phyloP scores from a whole-genome alignment of 1,284 basidiomycete species.

The Microstroma glucosiphilum region DNA sequence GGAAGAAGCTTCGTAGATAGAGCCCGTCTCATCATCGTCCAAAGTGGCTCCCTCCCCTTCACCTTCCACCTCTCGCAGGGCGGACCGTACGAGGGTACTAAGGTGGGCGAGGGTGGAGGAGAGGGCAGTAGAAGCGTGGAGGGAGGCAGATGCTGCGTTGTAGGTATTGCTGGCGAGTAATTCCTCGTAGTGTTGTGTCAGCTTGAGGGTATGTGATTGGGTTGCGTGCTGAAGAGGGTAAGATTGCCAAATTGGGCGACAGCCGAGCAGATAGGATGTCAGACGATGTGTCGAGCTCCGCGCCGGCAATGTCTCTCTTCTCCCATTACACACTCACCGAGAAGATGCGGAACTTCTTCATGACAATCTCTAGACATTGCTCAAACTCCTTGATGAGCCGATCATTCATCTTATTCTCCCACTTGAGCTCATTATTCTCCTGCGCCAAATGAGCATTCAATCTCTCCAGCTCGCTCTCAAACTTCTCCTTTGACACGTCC shows the following conservation, averaged over 20 bases:
- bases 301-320: not conserved
- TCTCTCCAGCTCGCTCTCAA: slow-evolving; percentile 85
- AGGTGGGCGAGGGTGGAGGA: slow-evolving; percentile 31
- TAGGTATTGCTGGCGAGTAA: slow-evolving; percentile 57
- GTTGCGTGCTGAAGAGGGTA: slow-evolving; percentile 69
- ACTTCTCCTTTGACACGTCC: slow-evolving; percentile 89
- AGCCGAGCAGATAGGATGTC: not conserved
- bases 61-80: slow-evolving; percentile 34
- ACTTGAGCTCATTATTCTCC: slow-evolving; percentile 82
- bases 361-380: slow-evolving; percentile 85
- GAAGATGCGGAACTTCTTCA: slow-evolving; percentile 89
- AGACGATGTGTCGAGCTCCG: not conserved
- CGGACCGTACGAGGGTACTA: slow-evolving; percentile 32
- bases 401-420: slow-evolving; percentile 91
- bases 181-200: slow-evolving; percentile 84
- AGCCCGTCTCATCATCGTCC: slow-evolving; percentile 13
- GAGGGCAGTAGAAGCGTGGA: slow-evolving; percentile 28
- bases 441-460: slow-evolving; percentile 81
- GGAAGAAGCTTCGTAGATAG: slow-evolving; percentile 8
- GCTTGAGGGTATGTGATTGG: slow-evolving; percentile 79
- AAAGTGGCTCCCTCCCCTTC: slow-evolving; percentile 18
- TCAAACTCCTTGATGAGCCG: slow-evolving; percentile 88
- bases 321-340: slow-evolving; percentile 60
- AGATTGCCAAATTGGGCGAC: not conserved
- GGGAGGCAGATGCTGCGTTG: slow-evolving; percentile 27